These are phyloP conservation scores for Nicotiana rustica DNA, from an alignment of 305 asterid genomes.

Conservation along the genomic window DNA sequence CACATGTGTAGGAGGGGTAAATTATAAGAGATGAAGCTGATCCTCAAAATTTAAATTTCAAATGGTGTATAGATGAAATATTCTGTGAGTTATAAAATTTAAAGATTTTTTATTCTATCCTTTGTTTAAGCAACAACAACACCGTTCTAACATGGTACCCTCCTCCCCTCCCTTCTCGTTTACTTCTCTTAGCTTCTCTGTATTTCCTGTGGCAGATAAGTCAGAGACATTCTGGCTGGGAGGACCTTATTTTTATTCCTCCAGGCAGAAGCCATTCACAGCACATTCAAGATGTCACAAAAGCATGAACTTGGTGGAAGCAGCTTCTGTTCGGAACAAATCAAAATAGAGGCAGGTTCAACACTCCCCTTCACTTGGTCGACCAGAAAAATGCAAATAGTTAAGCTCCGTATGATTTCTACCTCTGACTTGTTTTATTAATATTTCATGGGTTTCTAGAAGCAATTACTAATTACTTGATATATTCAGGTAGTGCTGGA, in stretches of 20 bases:
- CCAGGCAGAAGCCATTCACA: slow-evolving; percentile 94
- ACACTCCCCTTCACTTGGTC: not conserved
- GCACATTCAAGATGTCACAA: slow-evolving; percentile 77
- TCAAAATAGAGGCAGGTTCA: not conserved
- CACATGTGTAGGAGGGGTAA: not conserved
- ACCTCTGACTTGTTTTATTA: not conserved
- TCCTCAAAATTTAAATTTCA: not conserved
- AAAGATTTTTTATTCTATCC: not conserved
- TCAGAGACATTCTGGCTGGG: slow-evolving; percentile 83
- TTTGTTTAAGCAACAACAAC: slow-evolving; percentile 11
- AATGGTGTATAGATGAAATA: not conserved
- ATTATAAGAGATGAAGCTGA: not conserved
- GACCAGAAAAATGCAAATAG: slow-evolving; percentile 14
- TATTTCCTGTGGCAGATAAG: slow-evolving; percentile 56
- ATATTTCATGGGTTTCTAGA: not conserved
- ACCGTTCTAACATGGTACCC: not conserved
- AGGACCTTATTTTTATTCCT: slow-evolving; percentile 88
- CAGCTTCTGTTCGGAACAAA: slow-evolving; percentile 1
- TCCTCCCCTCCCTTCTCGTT: not conserved
- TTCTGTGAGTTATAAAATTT: not conserved
- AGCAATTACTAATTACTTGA: not conserved
- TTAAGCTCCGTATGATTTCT: slow-evolving; percentile 25
- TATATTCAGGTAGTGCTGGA: slow-evolving; percentile 36
- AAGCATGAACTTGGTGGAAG: slow-evolving; percentile 42
- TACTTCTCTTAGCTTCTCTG: slow-evolving; percentile 24